Percentiles rank a stretch among this genome's conserved stretches.
Evolutionary conservation across 2,329 filamentous ascomycete species (phyloP).

Genomic region (Claviceps quebecensis): DNA sequence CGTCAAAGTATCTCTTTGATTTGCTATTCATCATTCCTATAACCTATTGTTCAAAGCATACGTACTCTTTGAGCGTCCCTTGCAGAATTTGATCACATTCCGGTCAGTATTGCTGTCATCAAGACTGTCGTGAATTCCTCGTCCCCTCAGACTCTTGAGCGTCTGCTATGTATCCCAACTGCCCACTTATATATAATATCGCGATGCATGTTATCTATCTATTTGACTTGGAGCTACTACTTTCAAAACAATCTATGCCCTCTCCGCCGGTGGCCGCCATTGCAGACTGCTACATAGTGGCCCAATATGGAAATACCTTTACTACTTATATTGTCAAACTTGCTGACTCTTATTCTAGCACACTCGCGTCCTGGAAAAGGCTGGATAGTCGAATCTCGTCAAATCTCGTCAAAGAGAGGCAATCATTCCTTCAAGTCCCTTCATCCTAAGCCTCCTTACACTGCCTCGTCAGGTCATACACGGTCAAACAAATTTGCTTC

Average conservation of each 20-base stretch:
- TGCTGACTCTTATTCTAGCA: conserved; percentile 8
- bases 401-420: not conserved
- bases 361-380: not conserved
- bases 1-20: not conserved
- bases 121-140: not conserved
- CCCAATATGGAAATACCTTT: conserved; percentile 5
- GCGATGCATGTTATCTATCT: not conserved
- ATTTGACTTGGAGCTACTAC: not conserved
- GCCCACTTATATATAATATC: not conserved
- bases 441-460: not conserved
- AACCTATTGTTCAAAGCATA: not conserved
- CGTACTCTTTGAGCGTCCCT: not conserved
- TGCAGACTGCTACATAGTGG: not conserved
- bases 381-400: not conserved
- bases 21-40: not conserved
- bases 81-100: not conserved
- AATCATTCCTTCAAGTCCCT: not conserved
- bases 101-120: not conserved
- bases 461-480: not conserved
- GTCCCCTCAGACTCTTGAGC: not conserved
- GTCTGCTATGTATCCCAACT: not conserved
- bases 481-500: not conserved
- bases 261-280: not conserved
- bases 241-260: too few species aligned
- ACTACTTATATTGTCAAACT: conserved; percentile 5